These are phyloP conservation scores for Chlorella sp. DNA, from an alignment of 139 green algal species.

Conservation along the genomic window DNA sequence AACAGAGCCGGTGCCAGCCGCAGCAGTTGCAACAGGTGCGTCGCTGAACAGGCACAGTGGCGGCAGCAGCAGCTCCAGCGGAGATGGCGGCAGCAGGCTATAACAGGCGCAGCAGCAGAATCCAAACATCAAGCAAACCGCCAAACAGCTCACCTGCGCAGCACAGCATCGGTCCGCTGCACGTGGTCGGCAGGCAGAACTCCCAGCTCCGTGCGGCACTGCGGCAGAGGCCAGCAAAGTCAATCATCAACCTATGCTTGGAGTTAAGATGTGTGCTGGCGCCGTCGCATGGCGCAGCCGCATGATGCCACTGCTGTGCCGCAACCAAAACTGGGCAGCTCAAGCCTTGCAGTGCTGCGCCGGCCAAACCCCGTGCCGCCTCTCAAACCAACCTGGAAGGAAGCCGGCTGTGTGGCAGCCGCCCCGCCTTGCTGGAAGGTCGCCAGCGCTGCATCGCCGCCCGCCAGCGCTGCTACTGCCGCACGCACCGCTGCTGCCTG, in stretches of 20 bases:
- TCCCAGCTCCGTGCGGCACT: conserved; percentile 56
- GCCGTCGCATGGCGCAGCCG: too few relatives aligned
- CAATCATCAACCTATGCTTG: too few relatives aligned
- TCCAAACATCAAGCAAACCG: background rate
- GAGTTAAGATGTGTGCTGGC: background rate
- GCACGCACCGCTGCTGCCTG: background rate
- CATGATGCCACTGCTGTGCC: too few relatives aligned
- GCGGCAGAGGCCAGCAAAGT: background rate
- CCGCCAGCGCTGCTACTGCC: conserved; percentile 1
- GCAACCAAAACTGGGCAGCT: too few relatives aligned
- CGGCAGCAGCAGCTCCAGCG: too few relatives aligned
- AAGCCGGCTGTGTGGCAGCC: background rate
- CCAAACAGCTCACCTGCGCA: background rate
- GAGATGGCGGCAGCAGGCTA: background rate
- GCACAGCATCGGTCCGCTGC: conserved; percentile 13
- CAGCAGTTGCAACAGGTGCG: too few relatives aligned
- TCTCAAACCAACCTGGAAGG: background rate
- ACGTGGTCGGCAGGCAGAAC: conserved; percentile 57
- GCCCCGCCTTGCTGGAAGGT: conserved; percentile 10
- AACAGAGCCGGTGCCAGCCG: too few relatives aligned
- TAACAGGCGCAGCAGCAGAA: background rate
- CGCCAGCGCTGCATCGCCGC: background rate
- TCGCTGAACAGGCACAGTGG: too few relatives aligned
- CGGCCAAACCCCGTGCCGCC: too few relatives aligned
- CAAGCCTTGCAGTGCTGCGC: too few relatives aligned